Percentiles rank a stretch among this genome's conserved stretches.
These are phyloP conservation scores for Aspergillus sp. DNA, from an alignment of 2,329 filamentous ascomycete species.

Conservation along the genomic window DNA sequence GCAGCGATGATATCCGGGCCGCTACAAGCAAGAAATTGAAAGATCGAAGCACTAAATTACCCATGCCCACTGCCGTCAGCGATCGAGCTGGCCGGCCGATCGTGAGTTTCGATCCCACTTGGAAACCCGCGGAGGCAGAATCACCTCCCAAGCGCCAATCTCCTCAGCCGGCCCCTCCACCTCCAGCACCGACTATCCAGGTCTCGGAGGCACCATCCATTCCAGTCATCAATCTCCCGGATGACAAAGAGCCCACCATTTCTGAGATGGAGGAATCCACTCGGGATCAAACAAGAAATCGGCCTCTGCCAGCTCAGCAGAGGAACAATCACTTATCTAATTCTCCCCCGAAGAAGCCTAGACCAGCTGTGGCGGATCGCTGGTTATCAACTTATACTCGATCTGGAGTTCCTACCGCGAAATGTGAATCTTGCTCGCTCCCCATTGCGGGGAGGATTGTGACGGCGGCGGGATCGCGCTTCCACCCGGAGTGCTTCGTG, in stretches of 20 bases:
- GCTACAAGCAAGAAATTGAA: conserved; percentile 87
- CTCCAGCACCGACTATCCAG: conserved; percentile 38
- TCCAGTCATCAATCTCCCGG: conserved; percentile 53
- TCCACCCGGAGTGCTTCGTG: conserved; percentile 90
- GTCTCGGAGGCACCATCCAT: conserved; percentile 38
- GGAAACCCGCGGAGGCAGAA: conserved; percentile 59
- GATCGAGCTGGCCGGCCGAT: conserved; percentile 88
- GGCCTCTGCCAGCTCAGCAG: conserved; percentile 17
- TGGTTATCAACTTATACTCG: conserved; percentile 45
- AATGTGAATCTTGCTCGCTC: conserved; percentile 79
- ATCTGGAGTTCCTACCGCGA: conserved; percentile 59
- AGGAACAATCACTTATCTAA: conserved; percentile 18
- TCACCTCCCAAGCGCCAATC: conserved; percentile 24
- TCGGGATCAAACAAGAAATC: conserved; percentile 11
- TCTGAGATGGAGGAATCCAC: conserved; percentile 30
- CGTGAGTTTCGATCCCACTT: conserved; percentile 90
- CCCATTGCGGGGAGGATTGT: conserved; percentile 91
- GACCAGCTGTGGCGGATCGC: conserved; percentile 37
- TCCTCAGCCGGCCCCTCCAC: conserved; percentile 44
- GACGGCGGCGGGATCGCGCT: conserved; percentile 75
- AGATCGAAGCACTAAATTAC: conserved; percentile 82
- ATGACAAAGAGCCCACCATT: conserved; percentile 41
- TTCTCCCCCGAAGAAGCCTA: conserved; percentile 32
- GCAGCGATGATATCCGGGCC: conserved; percentile 81
- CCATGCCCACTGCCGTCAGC: conserved; percentile 86